Base-by-base conservation (phyloP, 371 early-diverging fungal species). In the Mucor saturninus region DNA sequence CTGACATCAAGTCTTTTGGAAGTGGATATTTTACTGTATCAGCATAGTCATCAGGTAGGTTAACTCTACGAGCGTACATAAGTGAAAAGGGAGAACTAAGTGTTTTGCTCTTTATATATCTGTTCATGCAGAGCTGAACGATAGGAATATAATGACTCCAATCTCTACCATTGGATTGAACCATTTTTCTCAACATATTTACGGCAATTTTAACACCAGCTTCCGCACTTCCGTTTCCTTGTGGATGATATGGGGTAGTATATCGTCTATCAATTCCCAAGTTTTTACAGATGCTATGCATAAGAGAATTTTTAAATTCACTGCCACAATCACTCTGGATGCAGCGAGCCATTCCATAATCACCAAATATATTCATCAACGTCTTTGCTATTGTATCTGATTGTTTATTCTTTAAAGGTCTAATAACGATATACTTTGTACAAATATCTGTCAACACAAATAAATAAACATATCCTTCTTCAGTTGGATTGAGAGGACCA, bases 141-240 rank as follows among this genome's bases (percentile, higher is more conserved):
- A 53, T 48, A 2, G 73, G 69, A 8, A 79, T 8, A 43, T 58
- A 62, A 3, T 56, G 3, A 50, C 62, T 54, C 75, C 79, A 79
- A 45, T 39, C 21, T 31, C 46, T 45, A 4, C 4, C 30, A n/a
- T 46, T 58, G 29, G 46, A 50, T 38, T 51, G 21, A 13, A 64
- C 14, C 42, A 53, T 48, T 48, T 75, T 71, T 48, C 53, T 28
- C 8, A 73, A 52, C 4, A 54, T 49, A 3, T 54, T 40, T 14
- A 26, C 6, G 8, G 46, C 55, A 14, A 62, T 63, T 42, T 67
- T 58, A 31, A 79, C 69, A 28, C 10, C 52, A 39, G 54, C 21
- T 61, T 75, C 73, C 0, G 65, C 68, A 26, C 43, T 21, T 13
- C 69, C 75, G 62, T 79, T 79, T 4, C 51, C 69, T 35, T 58